Evolutionary conservation across 2,329 filamentous ascomycete genomes (phyloP).

Genomic region (Pleomassaria siparia): DNA sequence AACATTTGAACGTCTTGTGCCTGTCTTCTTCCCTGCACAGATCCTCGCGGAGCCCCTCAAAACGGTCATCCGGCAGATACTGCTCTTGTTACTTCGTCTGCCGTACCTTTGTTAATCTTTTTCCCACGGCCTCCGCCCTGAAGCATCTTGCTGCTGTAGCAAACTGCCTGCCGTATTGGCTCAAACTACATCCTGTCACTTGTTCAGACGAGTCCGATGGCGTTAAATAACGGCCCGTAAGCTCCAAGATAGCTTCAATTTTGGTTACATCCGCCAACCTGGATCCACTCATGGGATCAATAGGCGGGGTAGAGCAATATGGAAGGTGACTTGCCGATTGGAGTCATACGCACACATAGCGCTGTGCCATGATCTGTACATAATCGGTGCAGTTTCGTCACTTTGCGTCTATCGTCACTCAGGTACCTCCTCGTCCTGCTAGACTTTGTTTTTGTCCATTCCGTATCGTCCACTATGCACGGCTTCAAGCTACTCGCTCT

Average conservation of each 20-base stretch:
- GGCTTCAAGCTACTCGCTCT: constrained; percentile 15
- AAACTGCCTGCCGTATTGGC: not conserved
- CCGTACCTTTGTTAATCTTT: no score
- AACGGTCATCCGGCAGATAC: not conserved
- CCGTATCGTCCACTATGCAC: constrained; percentile 25
- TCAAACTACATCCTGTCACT: not conserved
- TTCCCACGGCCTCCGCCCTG: no score
- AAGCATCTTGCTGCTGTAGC: no score
- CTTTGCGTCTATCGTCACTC: not conserved
- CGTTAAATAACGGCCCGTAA: constrained; percentile 15
- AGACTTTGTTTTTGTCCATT: not conserved
- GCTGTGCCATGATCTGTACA: constrained; percentile 7
- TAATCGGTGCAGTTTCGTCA: constrained; percentile 14
- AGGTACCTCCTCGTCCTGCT: not conserved
- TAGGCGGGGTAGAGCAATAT: constrained; percentile 35
- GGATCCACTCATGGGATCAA: constrained; percentile 21
- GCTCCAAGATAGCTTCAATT: constrained; percentile 20
- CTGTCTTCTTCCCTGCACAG: constrained; percentile 18
- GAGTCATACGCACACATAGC: constrained; percentile 10
- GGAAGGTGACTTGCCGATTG: constrained; percentile 17
- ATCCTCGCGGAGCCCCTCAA: constrained; percentile 14
- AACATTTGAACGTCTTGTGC: constrained; percentile 19
- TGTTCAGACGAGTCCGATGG: constrained; percentile 18
- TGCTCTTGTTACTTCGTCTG: no score
- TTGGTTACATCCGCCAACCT: constrained; percentile 23